Evolutionary conservation across 192 early-diverging fungal genomes (phyloP), one percentile per base, ranked within the genome.

Genomic region (Coemansia sp.): DNA sequence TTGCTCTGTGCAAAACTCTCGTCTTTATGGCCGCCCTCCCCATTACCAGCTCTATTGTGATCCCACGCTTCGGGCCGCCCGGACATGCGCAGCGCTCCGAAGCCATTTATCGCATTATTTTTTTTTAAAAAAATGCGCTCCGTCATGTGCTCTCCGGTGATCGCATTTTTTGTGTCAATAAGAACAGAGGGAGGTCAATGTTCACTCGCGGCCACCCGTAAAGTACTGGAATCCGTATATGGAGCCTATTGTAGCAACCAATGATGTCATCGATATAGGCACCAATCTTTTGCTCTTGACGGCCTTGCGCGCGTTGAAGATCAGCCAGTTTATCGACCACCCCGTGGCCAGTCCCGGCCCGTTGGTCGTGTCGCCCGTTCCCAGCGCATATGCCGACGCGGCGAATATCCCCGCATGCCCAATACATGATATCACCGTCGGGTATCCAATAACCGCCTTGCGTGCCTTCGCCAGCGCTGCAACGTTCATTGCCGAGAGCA

Each of bases 241-340:
- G 7, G 75, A 64, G 4, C 75, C 75, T 11, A 71, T 29, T 0
- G 69, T 28, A 1, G 57, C 65, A 23, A 71, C 55, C 11, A 44
- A 18, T 0, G 28, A 53, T 1, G 65, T 54, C 68, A 78, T 64
- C 6, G 57, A 54, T 14, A 78, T 59, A 1, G 75, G 75, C 5
- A 61, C 12, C 5, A 35, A 14, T 0, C 42, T 21, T 10, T 43
- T 23, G 14, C 64, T 63, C 32, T 27, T 62, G 12, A 70, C 14
- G 5, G 75, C 75, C 27, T 68, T 71, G 5, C 75, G 69, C 2
- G 65, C 75, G 38, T 71, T 78, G 18, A 78, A 77, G 29, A 78
- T 71, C 55, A 78, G 45, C 75, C 75, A 78, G 35, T 68, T 62
- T 2, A 62, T 58, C 4, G 75, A 78, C 75, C 75, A 78, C 8